Conservation (phyloP, 2,329 filamentous ascomycete species). For the Leptodontidium sp. region DNA sequence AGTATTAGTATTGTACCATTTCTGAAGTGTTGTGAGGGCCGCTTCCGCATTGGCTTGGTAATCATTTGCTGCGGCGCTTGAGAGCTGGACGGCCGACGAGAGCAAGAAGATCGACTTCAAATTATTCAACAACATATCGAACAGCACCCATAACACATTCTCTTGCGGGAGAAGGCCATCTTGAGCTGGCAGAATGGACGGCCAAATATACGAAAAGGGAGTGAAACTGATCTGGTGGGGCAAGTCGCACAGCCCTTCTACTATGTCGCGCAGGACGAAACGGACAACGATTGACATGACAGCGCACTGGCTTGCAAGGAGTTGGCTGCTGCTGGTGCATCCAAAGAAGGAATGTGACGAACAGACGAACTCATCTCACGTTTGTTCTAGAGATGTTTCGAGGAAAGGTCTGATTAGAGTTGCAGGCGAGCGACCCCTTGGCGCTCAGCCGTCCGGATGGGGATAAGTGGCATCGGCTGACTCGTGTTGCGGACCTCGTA, state of each 20-base stretch:
- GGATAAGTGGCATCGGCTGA: not conserved
- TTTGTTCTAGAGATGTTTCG: constrained; percentile 10
- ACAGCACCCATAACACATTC: constrained; percentile 5
- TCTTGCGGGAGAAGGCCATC: constrained; percentile 5
- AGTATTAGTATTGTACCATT: constrained; percentile 66
- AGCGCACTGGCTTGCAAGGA: constrained; percentile 13
- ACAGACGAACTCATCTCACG: constrained; percentile 28
- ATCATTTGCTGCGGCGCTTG: constrained; percentile 21
- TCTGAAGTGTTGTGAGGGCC: constrained; percentile 58
- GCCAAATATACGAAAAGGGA: constrained; percentile 26
- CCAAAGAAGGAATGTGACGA: constrained; percentile 9
- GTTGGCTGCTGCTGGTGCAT: constrained; percentile 16
- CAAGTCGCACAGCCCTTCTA: constrained; percentile 27
- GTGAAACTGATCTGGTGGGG: constrained; percentile 28
- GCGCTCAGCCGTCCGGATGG: not conserved
- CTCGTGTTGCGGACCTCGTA: not conserved
- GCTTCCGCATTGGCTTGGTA: constrained; percentile 39
- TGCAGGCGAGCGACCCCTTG: not conserved
- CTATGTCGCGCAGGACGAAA: constrained; percentile 22
- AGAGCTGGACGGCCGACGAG: constrained; percentile 17
- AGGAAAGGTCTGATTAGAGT: not conserved
- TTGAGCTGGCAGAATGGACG: constrained; percentile 8
- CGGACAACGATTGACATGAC: constrained; percentile 28
- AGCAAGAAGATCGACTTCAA: constrained; percentile 23
- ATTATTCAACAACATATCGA: constrained; percentile 24